Percentiles rank a stretch among this genome's conserved stretches.
Conservation (phyloP, 2,329 filamentous ascomycete species). For the Penicillium capsulatum region DNA sequence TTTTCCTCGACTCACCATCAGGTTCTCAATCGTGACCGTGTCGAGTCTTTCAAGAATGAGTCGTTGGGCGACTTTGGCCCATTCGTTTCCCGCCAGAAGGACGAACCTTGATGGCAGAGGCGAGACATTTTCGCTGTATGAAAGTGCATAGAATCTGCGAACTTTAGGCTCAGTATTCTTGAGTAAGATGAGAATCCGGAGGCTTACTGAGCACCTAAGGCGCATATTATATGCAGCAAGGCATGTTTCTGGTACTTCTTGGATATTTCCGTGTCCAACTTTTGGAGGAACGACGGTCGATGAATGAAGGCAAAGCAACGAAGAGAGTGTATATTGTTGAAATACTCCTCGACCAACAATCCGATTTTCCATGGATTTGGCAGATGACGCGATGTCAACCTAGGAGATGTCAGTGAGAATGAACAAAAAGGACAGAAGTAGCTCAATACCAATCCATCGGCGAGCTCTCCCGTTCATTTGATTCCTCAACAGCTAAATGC, state of each 20-base stretch:
- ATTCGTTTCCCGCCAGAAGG: constrained; percentile 15
- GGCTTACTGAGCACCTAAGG: constrained; percentile 20
- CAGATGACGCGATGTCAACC: constrained; percentile 11
- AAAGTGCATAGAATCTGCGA: constrained; percentile 16
- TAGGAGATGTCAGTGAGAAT: background rate
- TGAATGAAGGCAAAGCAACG: constrained; percentile 22
- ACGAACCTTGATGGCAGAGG: constrained; percentile 12
- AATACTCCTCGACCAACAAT: constrained; percentile 19
- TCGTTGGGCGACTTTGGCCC: constrained; percentile 17
- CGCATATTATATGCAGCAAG: constrained; percentile 20
- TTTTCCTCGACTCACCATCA: constrained; percentile 22
- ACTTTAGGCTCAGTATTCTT: background rate
- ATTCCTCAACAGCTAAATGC: no score
- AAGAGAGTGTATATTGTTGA: constrained; percentile 21
- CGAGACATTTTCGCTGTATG: constrained; percentile 13
- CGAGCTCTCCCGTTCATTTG: background rate
- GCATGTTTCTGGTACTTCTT: constrained; percentile 9
- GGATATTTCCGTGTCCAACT: constrained; percentile 11
- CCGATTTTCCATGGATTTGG: constrained; percentile 10
- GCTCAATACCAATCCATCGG: constrained; percentile 17
- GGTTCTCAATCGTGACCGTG: constrained; percentile 20
- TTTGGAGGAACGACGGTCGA: constrained; percentile 16
- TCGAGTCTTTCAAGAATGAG: constrained; percentile 21
- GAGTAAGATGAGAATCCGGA: background rate
- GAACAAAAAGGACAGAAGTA: no score